Conservation (phyloP, 169 alveolate species). For the Sarcocystis neurona region DNA sequence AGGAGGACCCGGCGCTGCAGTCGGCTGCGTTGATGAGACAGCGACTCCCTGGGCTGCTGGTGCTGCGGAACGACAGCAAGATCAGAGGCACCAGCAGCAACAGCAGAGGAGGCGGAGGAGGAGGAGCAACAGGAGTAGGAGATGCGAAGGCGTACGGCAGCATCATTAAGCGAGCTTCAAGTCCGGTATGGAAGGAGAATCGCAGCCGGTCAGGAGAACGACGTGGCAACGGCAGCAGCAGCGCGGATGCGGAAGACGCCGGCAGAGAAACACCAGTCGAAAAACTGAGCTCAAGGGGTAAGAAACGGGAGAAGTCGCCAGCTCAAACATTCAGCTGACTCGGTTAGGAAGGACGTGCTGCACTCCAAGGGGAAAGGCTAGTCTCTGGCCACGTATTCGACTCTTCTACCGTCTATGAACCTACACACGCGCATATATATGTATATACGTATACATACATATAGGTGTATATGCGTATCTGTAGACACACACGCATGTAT, state of each 20-base stretch:
- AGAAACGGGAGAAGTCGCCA: too few species aligned
- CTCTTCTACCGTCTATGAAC: too few species aligned
- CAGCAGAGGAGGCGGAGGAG: background rate
- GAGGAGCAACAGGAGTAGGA: background rate
- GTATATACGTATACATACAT: background rate
- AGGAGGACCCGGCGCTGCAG: constrained; percentile 10
- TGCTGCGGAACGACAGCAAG: too few species aligned
- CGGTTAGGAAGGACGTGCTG: too few species aligned
- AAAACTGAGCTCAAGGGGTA: too few species aligned
- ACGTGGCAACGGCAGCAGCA: too few species aligned
- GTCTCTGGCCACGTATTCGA: too few species aligned
- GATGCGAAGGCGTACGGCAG: too few species aligned
- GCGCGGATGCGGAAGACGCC: too few species aligned
- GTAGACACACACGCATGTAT: background rate
- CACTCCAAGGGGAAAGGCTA: too few species aligned
- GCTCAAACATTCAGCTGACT: too few species aligned
- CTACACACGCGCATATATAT: background rate
- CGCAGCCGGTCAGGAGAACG: background rate
- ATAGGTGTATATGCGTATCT: background rate
- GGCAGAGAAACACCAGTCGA: too few species aligned
- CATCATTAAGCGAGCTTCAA: background rate
- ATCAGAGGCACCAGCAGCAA: background rate
- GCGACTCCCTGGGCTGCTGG: background rate
- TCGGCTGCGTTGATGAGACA: background rate
- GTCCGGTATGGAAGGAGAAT: background rate